Conservation (phyloP, 169 alveolate genomes). For the Eimeria maxima region DNA sequence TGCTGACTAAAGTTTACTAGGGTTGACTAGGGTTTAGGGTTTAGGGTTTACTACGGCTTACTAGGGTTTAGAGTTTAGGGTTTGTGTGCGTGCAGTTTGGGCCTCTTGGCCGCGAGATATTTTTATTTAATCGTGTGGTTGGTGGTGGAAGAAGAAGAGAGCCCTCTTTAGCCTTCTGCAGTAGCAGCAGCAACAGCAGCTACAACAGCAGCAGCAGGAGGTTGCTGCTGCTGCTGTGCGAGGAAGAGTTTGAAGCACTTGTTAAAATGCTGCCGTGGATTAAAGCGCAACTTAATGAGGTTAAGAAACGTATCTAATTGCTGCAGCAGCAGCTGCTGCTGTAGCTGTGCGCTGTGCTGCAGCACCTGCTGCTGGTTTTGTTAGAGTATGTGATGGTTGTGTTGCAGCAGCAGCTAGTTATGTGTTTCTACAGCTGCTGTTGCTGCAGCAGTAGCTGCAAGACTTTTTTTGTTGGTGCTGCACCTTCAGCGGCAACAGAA, state of each 20-base stretch:
- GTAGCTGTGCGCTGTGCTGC: background rate
- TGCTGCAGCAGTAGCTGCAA: background rate
- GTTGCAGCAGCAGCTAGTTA: background rate
- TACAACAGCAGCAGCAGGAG: conserved; percentile 24
- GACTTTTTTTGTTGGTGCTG: background rate
- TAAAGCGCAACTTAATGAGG: conserved; percentile 32
- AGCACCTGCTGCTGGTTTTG: background rate
- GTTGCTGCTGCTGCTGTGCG: background rate
- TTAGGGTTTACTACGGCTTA: too few relatives aligned
- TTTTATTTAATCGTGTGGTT: background rate
- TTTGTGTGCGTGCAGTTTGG: conserved; percentile 38
- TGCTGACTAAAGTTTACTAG: background rate
- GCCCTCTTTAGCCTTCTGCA: conserved; percentile 47
- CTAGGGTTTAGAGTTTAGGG: background rate
- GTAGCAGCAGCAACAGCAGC: background rate
- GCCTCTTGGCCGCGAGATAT: conserved; percentile 55
- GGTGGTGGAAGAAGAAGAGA: conserved; percentile 8
- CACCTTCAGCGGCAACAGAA: background rate
- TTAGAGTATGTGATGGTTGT: background rate
- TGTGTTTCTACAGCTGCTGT: background rate
- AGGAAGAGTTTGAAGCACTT: conserved; percentile 51
- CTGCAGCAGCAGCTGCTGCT: background rate
- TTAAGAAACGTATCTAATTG: conserved; percentile 30
- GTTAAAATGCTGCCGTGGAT: conserved; percentile 59
- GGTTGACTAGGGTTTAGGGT: too few relatives aligned